A percentile compares a stretch with the other conserved stretches of the same genome.
Conservation (phyloP, 805 yeast species). For the Ogataea angusta region DNA sequence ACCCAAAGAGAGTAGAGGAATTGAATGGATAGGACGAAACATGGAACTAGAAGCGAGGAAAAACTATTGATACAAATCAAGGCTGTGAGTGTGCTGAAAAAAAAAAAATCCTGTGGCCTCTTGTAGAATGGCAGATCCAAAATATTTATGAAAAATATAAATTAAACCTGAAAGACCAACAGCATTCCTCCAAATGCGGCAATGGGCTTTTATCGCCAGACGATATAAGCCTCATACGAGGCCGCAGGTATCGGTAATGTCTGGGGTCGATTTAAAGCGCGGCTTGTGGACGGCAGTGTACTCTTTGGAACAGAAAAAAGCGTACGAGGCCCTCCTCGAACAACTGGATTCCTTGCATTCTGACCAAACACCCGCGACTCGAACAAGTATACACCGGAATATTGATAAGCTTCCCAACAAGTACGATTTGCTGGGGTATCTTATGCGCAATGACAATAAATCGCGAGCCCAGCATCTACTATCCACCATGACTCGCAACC, state of each 20-base stretch:
- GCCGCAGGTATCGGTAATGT: not conserved
- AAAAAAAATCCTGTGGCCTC: not conserved
- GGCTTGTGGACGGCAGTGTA: not conserved
- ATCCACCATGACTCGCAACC: constrained; percentile 1
- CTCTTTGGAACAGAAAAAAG: not conserved
- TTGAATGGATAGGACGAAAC: constrained; percentile 17
- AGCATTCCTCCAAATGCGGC: too few species aligned
- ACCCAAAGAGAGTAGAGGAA: constrained; percentile 23
- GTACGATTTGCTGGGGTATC: constrained; percentile 12
- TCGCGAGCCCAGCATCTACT: constrained; percentile 7
- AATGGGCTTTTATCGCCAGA: too few species aligned
- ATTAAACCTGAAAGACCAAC: not conserved
- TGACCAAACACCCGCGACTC: not conserved
- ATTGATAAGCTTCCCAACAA: constrained; percentile 13
- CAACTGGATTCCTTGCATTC: not conserved
- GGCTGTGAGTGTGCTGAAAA: constrained; percentile 5
- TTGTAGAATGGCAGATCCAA: not conserved
- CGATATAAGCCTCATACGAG: not conserved
- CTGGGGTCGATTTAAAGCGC: not conserved
- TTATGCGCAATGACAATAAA: constrained; percentile 6
- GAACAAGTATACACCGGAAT: not conserved
- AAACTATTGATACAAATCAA: not conserved
- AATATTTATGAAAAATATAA: not conserved
- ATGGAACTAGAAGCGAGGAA: not conserved
- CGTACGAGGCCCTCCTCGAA: not conserved